Percentiles rank a stretch among this genome's conserved stretches.
These are phyloP conservation scores for Colletotrichum falcatum DNA, from an alignment of 2,329 filamentous ascomycete species.

Conservation along the genomic window DNA sequence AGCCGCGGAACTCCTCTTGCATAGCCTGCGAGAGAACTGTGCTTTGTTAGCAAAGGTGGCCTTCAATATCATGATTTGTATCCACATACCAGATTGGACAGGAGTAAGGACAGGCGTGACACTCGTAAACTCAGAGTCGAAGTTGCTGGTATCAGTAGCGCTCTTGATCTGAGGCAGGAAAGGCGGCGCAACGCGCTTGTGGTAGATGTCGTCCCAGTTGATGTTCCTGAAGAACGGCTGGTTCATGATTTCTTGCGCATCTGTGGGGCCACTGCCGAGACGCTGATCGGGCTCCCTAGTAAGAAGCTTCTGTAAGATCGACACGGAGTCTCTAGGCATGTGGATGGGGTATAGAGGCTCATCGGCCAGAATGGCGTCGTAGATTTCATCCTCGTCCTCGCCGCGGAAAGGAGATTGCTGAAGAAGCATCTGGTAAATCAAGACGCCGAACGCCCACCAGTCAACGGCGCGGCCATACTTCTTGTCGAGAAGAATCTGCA, in stretches of 20 bases:
- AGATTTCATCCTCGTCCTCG: conserved; percentile 99
- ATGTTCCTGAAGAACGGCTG: conserved; percentile 98
- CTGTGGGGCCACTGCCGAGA: conserved; percentile 92
- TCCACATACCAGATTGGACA: conserved; percentile 89
- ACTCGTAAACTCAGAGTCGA: conserved; percentile 98
- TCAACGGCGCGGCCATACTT: conserved; percentile 98
- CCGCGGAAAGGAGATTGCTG: conserved; percentile 99
- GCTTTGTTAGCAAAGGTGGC: conserved; percentile 16
- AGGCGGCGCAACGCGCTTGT: conserved; percentile 90
- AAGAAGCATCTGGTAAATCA: conserved; percentile 99
- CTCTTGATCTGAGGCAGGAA: conserved; percentile 92
- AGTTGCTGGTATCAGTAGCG: conserved; percentile 98
- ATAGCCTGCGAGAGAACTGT: conserved; percentile 95
- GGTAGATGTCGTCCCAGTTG: conserved; percentile 98
- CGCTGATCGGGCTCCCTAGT: conserved; percentile 95
- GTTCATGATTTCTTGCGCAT: conserved; percentile 98
- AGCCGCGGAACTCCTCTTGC: conserved; percentile 99
- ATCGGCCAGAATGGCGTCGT: conserved; percentile 97
- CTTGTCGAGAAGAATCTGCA: conserved; percentile 93
- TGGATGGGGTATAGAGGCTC: conserved; percentile 98
- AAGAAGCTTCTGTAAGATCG: conserved; percentile 95
- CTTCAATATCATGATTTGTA: background rate
- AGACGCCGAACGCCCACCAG: conserved; percentile 99
- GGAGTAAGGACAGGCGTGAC: conserved; percentile 97
- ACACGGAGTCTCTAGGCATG: conserved; percentile 98